Evolutionary conservation across 352 stramenopile genomes (phyloP).

Genomic region (Pythium guiyangense): DNA sequence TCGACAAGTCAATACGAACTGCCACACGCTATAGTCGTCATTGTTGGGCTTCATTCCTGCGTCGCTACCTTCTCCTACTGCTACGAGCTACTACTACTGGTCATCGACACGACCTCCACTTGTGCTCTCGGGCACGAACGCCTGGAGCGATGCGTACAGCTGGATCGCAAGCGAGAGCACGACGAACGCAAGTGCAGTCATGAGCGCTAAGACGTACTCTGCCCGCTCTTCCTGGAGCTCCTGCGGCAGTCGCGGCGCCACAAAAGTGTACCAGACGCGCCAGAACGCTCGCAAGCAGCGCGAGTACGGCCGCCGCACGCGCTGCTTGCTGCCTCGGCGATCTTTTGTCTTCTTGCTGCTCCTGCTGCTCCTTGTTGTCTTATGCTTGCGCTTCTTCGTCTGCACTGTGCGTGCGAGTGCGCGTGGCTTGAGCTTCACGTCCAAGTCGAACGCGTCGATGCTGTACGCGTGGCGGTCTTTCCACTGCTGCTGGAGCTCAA

Average conservation of each 20-base stretch:
- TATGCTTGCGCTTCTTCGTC: neutral
- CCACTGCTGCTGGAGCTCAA: slow-evolving; percentile 7
- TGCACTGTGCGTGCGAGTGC: neutral
- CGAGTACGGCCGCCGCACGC: neutral
- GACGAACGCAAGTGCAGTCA: slow-evolving; percentile 6
- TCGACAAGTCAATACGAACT: too few relatives aligned
- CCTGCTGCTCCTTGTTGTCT: neutral
- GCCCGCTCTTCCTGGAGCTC: slow-evolving; percentile 4
- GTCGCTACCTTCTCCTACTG: too few relatives aligned
- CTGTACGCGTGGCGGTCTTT: slow-evolving; percentile 8
- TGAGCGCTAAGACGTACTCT: slow-evolving; percentile 10
- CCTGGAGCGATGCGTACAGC: slow-evolving; percentile 3
- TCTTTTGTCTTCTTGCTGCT: neutral
- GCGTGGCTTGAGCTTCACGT: neutral
- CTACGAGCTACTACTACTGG: too few relatives aligned
- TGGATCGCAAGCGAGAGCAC: slow-evolving; percentile 8
- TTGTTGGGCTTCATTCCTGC: too few relatives aligned
- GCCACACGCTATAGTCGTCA: too few relatives aligned
- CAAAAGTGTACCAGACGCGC: slow-evolving; percentile 5
- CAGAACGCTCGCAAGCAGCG: slow-evolving; percentile 2
- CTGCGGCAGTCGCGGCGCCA: slow-evolving; percentile 7
- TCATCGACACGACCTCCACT: too few relatives aligned
- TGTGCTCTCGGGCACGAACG: too few relatives aligned
- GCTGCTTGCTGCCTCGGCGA: neutral
- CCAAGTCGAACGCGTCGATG: slow-evolving; percentile 11